phyloP scores from a whole-genome alignment of 371 early-diverging fungal genomes.

The Mortierella sp. region DNA sequence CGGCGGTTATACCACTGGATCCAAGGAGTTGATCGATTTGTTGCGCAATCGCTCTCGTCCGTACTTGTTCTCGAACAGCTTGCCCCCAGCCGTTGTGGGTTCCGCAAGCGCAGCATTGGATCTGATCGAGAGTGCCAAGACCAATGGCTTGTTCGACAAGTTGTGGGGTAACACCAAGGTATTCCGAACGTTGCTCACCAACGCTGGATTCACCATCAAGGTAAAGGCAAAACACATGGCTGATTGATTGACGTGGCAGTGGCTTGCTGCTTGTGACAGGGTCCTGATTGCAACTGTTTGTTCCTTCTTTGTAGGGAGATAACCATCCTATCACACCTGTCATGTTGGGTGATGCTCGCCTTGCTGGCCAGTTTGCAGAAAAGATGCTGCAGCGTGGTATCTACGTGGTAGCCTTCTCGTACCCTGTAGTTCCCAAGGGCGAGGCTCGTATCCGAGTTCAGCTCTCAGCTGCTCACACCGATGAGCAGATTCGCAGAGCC shows the following conservation, averaged over 20 bases:
- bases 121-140: constrained; percentile 56
- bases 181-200: constrained; percentile 61
- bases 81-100: constrained; percentile 74
- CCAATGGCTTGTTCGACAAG: constrained; percentile 56
- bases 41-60: constrained; percentile 69
- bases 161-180: constrained; percentile 64
- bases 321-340: constrained; percentile 72
- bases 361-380: constrained; percentile 67
- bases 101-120: constrained; percentile 69
- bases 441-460: constrained; percentile 74
- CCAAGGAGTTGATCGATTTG: constrained; percentile 59
- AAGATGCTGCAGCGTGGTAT: constrained; percentile 65
- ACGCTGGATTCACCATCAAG: constrained; percentile 66
- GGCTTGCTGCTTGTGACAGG: too few relatives aligned
- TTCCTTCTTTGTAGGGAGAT: constrained; percentile 53
- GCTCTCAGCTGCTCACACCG: constrained; percentile 68
- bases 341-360: constrained; percentile 71
- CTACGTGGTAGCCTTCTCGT: constrained; percentile 74
- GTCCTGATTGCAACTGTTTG: not conserved
- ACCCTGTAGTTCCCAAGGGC: constrained; percentile 74
- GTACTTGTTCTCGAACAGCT: constrained; percentile 72
- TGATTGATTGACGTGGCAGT: not conserved
- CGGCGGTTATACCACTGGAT: constrained; percentile 72
- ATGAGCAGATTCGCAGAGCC: constrained; percentile 63
- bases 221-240: constrained; percentile 5